These are phyloP conservation scores for Phascolomyces articulosus DNA, from an alignment of 371 early-diverging fungal genomes.

Conservation along the genomic window DNA sequence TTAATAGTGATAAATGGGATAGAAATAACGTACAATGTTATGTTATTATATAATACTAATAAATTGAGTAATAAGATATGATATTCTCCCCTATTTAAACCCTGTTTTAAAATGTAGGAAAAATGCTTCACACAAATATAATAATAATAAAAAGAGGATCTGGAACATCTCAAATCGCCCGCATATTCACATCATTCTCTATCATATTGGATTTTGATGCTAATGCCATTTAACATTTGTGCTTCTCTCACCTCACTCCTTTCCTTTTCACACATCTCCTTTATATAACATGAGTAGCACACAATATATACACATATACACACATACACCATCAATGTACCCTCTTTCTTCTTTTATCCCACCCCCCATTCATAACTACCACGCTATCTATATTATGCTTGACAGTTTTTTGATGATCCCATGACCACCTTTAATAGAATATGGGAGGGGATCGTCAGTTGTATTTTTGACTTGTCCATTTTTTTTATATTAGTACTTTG, in stretches of 20 bases:
- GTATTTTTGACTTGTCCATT: not conserved
- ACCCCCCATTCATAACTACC: not conserved
- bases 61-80: too few relatives aligned
- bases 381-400: too few relatives aligned
- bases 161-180: constrained; percentile 13
- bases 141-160: constrained; percentile 2
- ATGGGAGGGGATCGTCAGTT: not conserved
- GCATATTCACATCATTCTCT: constrained; percentile 5
- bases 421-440: constrained; percentile 7
- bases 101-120: not conserved
- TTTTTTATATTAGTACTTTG: too few relatives aligned
- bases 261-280: not conserved
- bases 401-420: constrained; percentile 9
- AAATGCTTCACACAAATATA: not conserved
- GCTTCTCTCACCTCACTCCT: not conserved
- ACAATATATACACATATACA: too few relatives aligned
- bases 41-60: too few relatives aligned
- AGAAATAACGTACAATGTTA: too few relatives aligned
- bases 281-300: too few relatives aligned
- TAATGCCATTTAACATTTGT: not conserved
- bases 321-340: too few relatives aligned
- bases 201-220: not conserved
- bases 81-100: not conserved
- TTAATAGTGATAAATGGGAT: too few relatives aligned
- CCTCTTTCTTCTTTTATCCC: too few relatives aligned